Evolutionary conservation across 495 filamentous ascomycete species (phyloP).

Genomic region (Penicillium malachiteum): DNA sequence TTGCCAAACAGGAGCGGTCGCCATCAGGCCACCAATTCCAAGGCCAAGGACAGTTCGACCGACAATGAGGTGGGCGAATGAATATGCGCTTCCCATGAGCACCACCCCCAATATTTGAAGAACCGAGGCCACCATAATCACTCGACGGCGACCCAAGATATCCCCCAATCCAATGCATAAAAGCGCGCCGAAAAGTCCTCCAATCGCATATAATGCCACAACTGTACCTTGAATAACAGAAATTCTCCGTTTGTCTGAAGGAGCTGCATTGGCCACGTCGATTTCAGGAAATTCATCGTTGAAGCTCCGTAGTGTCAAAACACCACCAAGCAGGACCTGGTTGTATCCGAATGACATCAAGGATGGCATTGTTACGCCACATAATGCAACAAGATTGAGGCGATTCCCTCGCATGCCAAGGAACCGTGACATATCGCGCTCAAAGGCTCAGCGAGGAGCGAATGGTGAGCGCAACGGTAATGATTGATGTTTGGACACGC

Average conservation of each 20-base stretch:
- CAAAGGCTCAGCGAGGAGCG: too few species aligned
- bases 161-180: constrained; percentile 22
- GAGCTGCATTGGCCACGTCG: constrained; percentile 26
- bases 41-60: constrained; percentile 48
- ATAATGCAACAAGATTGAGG: constrained; percentile 19
- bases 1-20: constrained; percentile 48
- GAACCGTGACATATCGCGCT: constrained; percentile 8
- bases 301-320: constrained; percentile 28
- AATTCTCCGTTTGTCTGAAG: constrained; percentile 24
- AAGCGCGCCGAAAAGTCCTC: constrained; percentile 22
- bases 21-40: constrained; percentile 50
- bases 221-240: constrained; percentile 21
- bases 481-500: not conserved
- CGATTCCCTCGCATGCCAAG: constrained; percentile 22
- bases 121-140: constrained; percentile 18
- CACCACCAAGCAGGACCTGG: constrained; percentile 35
- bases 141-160: constrained; percentile 20
- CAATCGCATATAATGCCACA: constrained; percentile 24
- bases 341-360: constrained; percentile 48
- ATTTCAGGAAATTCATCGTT: constrained; percentile 43
- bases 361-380: constrained; percentile 29
- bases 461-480: too few species aligned
- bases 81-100: constrained; percentile 33
- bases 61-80: constrained; percentile 24
- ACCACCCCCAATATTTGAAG: constrained; percentile 32